These are phyloP conservation scores for Voacanga thouarsii DNA, from an alignment of 257 asterid species.

Conservation along the genomic window DNA sequence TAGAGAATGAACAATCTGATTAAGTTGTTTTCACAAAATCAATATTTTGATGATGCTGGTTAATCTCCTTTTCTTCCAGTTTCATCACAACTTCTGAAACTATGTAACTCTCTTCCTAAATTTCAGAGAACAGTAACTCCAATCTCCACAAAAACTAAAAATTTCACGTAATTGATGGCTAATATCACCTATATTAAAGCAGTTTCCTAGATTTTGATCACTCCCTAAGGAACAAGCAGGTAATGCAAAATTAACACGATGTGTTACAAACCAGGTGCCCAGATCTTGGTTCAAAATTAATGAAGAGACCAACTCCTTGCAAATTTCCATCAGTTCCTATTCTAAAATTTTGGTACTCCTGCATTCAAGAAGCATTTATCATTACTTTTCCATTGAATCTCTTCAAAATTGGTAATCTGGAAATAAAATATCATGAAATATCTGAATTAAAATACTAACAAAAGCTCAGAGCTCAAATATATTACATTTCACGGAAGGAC, in stretches of 20 bases:
- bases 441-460: neutral
- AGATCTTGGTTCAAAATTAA: constrained; percentile 65
- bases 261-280: constrained; percentile 70
- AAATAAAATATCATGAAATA: neutral
- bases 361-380: constrained; percentile 20
- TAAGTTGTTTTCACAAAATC: neutral
- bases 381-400: neutral
- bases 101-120: neutral
- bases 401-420: neutral
- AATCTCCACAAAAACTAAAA: neutral
- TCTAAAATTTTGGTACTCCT: constrained; percentile 92
- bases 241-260: neutral
- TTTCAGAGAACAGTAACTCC: neutral
- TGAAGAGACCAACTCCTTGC: constrained; percentile 93
- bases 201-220: neutral
- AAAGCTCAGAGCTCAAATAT: neutral
- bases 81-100: neutral
- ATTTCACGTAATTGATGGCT: neutral
- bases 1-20: neutral
- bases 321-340: constrained; percentile 92
- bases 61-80: neutral
- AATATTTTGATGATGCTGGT: neutral
- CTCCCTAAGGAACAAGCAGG: neutral
- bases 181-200: neutral
- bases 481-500: neutral